These are phyloP conservation scores for Perkinsus marinus DNA, from an alignment of 169 alveolate genomes.

Conservation along the genomic window DNA sequence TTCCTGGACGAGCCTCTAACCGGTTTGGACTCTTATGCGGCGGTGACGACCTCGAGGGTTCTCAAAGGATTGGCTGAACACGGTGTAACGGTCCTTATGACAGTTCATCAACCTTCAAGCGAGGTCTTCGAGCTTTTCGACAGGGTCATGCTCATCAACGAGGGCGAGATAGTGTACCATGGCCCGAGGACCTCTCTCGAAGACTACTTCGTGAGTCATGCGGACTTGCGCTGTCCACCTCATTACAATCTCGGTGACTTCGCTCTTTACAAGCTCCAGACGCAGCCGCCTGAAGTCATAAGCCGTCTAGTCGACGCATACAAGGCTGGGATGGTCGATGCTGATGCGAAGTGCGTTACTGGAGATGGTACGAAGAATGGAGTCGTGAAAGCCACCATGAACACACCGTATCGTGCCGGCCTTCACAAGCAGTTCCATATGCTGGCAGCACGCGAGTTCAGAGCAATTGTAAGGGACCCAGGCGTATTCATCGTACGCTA, in stretches of 20 bases:
- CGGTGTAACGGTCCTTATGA: conserved; percentile 45
- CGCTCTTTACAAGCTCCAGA: not conserved
- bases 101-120: conserved; percentile 61
- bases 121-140: conserved; percentile 47
- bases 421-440: not conserved
- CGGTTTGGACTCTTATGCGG: conserved; percentile 69
- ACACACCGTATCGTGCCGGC: not conserved
- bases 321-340: not conserved
- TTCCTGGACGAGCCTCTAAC: conserved; percentile 75
- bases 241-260: conserved; percentile 35
- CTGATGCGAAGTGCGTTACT: too few relatives aligned
- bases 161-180: conserved; percentile 48
- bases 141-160: conserved; percentile 35
- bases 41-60: conserved; percentile 16
- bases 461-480: not conserved
- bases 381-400: not conserved
- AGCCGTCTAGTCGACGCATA: not conserved
- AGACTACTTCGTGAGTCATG: not conserved
- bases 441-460: not conserved
- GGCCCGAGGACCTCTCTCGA: conserved; percentile 15
- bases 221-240: conserved; percentile 27
- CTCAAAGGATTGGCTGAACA: not conserved
- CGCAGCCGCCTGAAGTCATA: not conserved
- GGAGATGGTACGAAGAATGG: not conserved
- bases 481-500: not conserved